Conservation (phyloP, 2,329 filamentous ascomycete genomes). For the Penicillium sclerotiorum region DNA sequence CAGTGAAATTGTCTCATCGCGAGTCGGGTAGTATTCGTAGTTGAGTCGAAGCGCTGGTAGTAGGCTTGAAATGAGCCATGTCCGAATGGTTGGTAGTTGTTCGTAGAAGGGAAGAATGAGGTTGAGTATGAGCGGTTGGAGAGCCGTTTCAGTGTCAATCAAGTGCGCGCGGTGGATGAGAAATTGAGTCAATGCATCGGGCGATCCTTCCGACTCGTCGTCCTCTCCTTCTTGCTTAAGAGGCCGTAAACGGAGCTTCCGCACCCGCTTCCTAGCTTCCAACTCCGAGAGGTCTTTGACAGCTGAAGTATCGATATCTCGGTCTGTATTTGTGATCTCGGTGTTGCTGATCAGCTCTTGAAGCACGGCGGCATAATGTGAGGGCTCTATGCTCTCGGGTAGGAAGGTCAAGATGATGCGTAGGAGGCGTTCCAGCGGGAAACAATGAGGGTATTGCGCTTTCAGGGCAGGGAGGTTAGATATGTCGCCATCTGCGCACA, state of each 20-base stretch:
- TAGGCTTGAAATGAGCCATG: slow-evolving; percentile 63
- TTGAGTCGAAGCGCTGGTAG: slow-evolving; percentile 62
- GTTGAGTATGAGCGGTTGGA: slow-evolving; percentile 58
- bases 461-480: slow-evolving; percentile 55
- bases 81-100: slow-evolving; percentile 54
- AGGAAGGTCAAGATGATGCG: slow-evolving; percentile 64
- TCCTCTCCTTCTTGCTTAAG: slow-evolving; percentile 51
- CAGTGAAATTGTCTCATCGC: slow-evolving; percentile 48
- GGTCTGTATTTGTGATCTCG: slow-evolving; percentile 22
- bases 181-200: slow-evolving; percentile 58
- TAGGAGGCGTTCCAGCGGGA: slow-evolving; percentile 57
- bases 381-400: slow-evolving; percentile 60
- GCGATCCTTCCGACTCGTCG: slow-evolving; percentile 41
- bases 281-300: slow-evolving; percentile 53
- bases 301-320: slow-evolving; percentile 49
- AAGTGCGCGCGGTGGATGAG: slow-evolving; percentile 62
- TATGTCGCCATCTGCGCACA: slow-evolving; percentile 59
- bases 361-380: slow-evolving; percentile 52
- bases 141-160: slow-evolving; percentile 62
- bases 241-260: slow-evolving; percentile 54
- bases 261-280: slow-evolving; percentile 55
- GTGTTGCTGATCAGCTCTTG: slow-evolving; percentile 48
- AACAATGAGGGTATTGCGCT: slow-evolving; percentile 49
- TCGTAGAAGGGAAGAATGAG: slow-evolving; percentile 62
- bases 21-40: slow-evolving; percentile 64